These are phyloP conservation scores for Russula brevipes DNA, from an alignment of 768 basidiomycete genomes.

Conservation along the genomic window DNA sequence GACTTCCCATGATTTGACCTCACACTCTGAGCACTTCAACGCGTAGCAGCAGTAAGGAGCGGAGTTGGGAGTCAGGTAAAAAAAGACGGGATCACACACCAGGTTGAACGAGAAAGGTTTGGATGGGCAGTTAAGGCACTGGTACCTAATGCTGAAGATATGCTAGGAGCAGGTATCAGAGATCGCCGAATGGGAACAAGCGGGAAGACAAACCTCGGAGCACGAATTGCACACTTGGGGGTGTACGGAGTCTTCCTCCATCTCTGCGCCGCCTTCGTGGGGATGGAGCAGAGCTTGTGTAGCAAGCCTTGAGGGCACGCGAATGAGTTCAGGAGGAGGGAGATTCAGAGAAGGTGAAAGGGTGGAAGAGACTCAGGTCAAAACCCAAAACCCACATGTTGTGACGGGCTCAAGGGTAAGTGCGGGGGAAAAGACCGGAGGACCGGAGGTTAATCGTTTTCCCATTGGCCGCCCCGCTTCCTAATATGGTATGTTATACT, in stretches of 20 bases:
- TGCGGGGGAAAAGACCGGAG: too few relatives aligned
- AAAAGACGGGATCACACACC: conserved; percentile 41
- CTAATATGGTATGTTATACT: too few relatives aligned
- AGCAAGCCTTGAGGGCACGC: too few relatives aligned
- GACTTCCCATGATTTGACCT: conserved; percentile 65
- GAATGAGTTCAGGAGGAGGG: too few relatives aligned
- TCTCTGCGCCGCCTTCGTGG: background rate
- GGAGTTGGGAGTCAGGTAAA: background rate
- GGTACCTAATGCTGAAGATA: conserved; percentile 77
- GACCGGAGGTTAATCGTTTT: too few relatives aligned
- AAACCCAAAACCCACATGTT: too few relatives aligned
- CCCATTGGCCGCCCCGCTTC: too few relatives aligned
- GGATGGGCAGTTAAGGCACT: conserved; percentile 88
- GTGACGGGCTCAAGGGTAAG: too few relatives aligned
- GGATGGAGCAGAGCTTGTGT: background rate
- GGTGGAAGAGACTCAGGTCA: too few relatives aligned
- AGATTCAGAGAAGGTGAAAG: too few relatives aligned
- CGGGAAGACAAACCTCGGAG: conserved; percentile 5
- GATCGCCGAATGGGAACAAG: background rate
- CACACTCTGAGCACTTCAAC: conserved; percentile 66
- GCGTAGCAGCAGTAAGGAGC: background rate
- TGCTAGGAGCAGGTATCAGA: conserved; percentile 36
- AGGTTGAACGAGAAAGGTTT: conserved; percentile 64
- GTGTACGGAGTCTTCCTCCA: conserved; percentile 13
- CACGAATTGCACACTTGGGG: conserved; percentile 23